These are phyloP conservation scores for Chaetomiaceae sp. DNA, from an alignment of 2,329 filamentous ascomycete genomes.

Conservation along the genomic window DNA sequence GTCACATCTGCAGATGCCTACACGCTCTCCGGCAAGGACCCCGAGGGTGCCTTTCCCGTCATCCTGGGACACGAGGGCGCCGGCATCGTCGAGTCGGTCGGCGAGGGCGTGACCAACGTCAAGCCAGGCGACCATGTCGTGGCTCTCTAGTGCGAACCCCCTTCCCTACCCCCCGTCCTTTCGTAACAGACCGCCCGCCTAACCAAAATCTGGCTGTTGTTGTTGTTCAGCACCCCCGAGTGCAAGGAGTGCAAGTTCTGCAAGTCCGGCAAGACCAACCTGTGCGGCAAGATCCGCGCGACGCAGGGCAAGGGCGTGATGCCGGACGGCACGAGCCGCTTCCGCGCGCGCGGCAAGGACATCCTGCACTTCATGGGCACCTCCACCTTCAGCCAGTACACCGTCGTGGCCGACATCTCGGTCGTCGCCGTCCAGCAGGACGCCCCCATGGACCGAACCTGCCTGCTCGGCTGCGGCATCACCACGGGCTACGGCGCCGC, in stretches of 20 bases:
- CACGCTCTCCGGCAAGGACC: constrained; percentile 92
- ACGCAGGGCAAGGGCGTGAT: constrained; percentile 95
- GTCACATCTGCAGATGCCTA: constrained; percentile 62
- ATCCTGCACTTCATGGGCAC: constrained; percentile 99
- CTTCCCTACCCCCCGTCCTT: constrained; percentile 6
- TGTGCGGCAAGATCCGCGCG: constrained; percentile 96
- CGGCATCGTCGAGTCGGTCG: constrained; percentile 86
- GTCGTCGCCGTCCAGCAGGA: constrained; percentile 88
- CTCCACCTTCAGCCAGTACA: constrained; percentile 98
- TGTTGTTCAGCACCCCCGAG: constrained; percentile 93
- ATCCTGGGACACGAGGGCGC: constrained; percentile 87
- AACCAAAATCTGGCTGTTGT: neutral
- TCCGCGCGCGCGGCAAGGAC: constrained; percentile 91
- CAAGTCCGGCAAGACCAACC: constrained; percentile 98
- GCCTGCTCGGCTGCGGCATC: constrained; percentile 94
- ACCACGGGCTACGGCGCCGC: constrained; percentile 97
- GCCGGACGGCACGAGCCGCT: constrained; percentile 93
- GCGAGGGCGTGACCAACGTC: constrained; percentile 90
- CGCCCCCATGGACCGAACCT: constrained; percentile 92
- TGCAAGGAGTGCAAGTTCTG: constrained; percentile 99
- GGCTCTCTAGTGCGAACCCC: constrained; percentile 65
- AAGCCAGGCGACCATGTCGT: constrained; percentile 90
- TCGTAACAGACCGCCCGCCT: constrained; percentile 11
- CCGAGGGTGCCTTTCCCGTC: constrained; percentile 88
- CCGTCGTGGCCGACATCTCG: constrained; percentile 96